A percentile compares a stretch with the other conserved stretches of the same genome.
Conservation (phyloP, 1,284 basidiomycete species). For the Ceratorhiza oryzae-sativae region DNA sequence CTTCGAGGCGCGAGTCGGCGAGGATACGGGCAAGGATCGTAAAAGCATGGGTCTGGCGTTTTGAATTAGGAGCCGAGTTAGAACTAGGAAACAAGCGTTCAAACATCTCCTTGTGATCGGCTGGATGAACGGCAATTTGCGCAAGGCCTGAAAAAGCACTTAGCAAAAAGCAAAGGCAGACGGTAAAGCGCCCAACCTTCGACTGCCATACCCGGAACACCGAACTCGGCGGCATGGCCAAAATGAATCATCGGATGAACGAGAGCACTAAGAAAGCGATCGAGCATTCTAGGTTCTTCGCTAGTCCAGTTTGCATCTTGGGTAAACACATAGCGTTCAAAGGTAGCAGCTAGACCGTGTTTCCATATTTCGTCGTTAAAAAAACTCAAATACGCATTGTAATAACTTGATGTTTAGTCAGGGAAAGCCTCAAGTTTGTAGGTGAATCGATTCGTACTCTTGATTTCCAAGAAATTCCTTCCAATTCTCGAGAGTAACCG, state of each 20-base stretch:
- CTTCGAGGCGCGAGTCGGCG: conserved; percentile 34
- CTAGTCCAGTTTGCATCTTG: conserved; percentile 57
- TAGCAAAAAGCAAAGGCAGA: too few relatives aligned
- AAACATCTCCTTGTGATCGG: conserved; percentile 44
- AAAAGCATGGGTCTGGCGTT: conserved; percentile 34
- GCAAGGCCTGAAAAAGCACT: conserved; percentile 52
- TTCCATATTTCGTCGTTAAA: conserved; percentile 59
- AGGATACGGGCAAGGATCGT: conserved; percentile 40
- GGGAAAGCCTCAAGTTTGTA: not conserved
- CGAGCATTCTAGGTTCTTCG: conserved; percentile 62
- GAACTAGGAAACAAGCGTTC: conserved; percentile 47
- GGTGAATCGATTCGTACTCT: conserved; percentile 21
- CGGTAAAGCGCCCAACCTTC: too few relatives aligned
- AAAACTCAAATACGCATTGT: conserved; percentile 63
- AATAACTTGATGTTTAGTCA: conserved; percentile 56
- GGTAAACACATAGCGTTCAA: conserved; percentile 68
- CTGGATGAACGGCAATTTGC: conserved; percentile 50
- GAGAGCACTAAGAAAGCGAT: conserved; percentile 64
- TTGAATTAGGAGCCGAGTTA: conserved; percentile 13
- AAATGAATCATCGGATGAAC: conserved; percentile 71
- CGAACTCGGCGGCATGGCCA: conserved; percentile 70
- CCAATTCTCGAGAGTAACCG: conserved; percentile 39
- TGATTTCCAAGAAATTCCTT: conserved; percentile 33
- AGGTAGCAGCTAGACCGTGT: conserved; percentile 53
- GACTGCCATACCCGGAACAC: conserved; percentile 64